phyloP scores from a whole-genome alignment of 495 filamentous ascomycete genomes.

The Monascus purpureus region DNA sequence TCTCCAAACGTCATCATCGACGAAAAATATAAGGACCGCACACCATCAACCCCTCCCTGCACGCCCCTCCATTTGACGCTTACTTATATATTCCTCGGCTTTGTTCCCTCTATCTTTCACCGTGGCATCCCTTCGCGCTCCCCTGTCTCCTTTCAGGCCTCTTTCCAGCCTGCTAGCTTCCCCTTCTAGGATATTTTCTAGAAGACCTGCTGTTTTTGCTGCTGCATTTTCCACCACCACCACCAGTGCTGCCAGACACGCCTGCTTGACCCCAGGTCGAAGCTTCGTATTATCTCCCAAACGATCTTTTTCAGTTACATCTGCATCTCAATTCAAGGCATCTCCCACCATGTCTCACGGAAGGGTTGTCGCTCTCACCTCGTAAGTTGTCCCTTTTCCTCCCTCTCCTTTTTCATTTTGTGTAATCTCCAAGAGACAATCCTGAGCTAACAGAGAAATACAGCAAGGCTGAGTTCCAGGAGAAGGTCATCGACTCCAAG shows the following conservation, averaged over 20 bases:
- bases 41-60: no score
- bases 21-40: no score
- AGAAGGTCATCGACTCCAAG: conserved; percentile 17
- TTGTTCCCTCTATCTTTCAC: conserved; percentile 5
- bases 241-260: conserved; percentile 5
- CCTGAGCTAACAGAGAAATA: conserved; percentile 3
- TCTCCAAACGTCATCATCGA: no score
- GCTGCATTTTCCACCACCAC: neutral
- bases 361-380: conserved; percentile 1
- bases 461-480: conserved; percentile 47
- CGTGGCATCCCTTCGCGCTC: conserved; percentile 4
- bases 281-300: conserved; percentile 8
- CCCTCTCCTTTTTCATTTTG: conserved; percentile 2
- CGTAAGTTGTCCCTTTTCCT: conserved; percentile 5
- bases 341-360: conserved; percentile 1
- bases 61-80: no score
- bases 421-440: conserved; percentile 1
- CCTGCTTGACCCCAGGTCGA: neutral
- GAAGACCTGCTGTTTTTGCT: neutral
- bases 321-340: conserved; percentile 1
- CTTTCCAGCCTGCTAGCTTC: neutral
- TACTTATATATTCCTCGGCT: conserved; percentile 1
- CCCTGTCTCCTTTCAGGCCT: neutral
- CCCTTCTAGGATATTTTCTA: conserved; percentile 1
- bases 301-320: neutral